These are phyloP conservation scores for Xylariaceae sp. DNA, from an alignment of 2,329 filamentous ascomycete species.

Conservation along the genomic window DNA sequence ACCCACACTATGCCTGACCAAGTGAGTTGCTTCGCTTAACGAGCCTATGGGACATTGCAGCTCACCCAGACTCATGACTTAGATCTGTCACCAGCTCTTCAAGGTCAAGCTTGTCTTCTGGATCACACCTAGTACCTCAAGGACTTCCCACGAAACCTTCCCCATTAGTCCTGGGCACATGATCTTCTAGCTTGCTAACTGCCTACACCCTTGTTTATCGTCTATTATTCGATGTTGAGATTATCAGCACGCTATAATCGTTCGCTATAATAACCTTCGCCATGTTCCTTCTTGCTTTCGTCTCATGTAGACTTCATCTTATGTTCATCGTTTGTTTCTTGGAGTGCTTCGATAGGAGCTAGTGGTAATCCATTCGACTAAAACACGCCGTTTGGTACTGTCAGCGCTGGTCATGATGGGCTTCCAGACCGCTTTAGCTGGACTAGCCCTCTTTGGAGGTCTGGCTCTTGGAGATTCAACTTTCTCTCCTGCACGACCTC, in stretches of 20 bases:
- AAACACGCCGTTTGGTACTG: neutral
- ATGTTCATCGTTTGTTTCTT: constrained; percentile 1
- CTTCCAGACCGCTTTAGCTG: constrained; percentile 23
- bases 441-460: constrained; percentile 26
- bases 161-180: constrained; percentile 27
- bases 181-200: constrained; percentile 18
- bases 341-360: too few relatives aligned
- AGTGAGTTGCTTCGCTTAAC: too few relatives aligned
- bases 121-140: constrained; percentile 18
- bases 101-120: constrained; percentile 18
- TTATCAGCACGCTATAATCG: constrained; percentile 2
- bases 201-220: constrained; percentile 6
- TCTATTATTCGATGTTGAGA: constrained; percentile 5
- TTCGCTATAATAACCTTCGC: constrained; percentile 15
- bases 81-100: constrained; percentile 17
- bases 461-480: constrained; percentile 41
- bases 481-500: constrained; percentile 62
- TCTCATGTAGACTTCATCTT: constrained; percentile 17
- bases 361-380: neutral
- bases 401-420: constrained; percentile 21
- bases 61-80: constrained; percentile 25
- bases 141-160: constrained; percentile 25
- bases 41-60: too few relatives aligned
- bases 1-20: too few relatives aligned
- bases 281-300: constrained; percentile 6